Percentiles rank a stretch among this genome's conserved stretches.
phyloP scores from a whole-genome alignment of 2,329 filamentous ascomycete genomes.

The Alternaria sp. region DNA sequence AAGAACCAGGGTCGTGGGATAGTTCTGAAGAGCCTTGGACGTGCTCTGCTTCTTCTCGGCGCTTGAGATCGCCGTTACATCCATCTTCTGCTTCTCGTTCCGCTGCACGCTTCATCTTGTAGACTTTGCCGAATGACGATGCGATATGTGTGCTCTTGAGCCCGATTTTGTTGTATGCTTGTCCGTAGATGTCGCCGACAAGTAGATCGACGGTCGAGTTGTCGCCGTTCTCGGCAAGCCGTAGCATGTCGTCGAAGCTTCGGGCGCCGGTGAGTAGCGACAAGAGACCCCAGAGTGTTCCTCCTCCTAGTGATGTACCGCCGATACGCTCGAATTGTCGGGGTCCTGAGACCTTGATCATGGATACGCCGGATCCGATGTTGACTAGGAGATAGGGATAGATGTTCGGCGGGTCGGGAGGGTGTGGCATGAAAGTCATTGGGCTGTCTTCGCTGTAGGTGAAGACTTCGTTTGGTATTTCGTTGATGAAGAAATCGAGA shows the following conservation, averaged over 20 bases:
- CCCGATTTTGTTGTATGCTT: constrained; percentile 94
- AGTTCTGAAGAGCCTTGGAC: constrained; percentile 41
- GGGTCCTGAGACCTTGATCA: constrained; percentile 95
- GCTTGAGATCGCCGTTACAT: constrained; percentile 61
- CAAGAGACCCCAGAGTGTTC: constrained; percentile 96
- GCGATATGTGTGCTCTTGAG: constrained; percentile 96
- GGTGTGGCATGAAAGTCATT: constrained; percentile 84
- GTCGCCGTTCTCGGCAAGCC: constrained; percentile 88
- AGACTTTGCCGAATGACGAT: constrained; percentile 95
- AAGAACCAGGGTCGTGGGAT: constrained; percentile 58
- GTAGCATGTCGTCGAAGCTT: constrained; percentile 97
- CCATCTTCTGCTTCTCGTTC: constrained; percentile 79
- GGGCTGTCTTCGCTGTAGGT: constrained; percentile 86
- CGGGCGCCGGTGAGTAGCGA: constrained; percentile 91
- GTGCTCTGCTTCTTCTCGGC: constrained; percentile 48
- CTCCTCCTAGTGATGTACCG: constrained; percentile 91
- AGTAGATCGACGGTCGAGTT: constrained; percentile 95
- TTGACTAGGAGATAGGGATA: constrained; percentile 98
- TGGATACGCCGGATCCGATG: constrained; percentile 95
- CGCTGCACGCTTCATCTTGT: constrained; percentile 86
- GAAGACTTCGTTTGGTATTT: constrained; percentile 96
- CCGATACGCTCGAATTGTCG: constrained; percentile 88
- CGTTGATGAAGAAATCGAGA: constrained; percentile 97
- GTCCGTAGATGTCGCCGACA: constrained; percentile 96
- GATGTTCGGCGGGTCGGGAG: constrained; percentile 68